Evolutionary conservation across 2,329 filamentous ascomycete species (phyloP).

Genomic region (Tolypocladium ovalisporum): DNA sequence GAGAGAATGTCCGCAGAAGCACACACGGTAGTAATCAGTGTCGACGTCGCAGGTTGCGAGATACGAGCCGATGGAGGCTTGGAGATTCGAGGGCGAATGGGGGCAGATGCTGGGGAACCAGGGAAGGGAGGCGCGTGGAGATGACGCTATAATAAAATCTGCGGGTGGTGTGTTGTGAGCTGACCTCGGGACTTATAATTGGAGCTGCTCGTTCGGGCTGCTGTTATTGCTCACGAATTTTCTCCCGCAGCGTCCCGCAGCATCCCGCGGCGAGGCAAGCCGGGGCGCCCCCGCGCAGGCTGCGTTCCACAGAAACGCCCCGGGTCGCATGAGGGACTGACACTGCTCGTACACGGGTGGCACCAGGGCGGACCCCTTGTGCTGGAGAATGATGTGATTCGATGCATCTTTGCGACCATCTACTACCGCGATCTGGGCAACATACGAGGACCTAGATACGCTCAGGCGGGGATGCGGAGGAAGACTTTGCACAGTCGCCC

Average conservation of each 20-base stretch:
- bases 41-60: background rate
- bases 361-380: background rate
- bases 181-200: background rate
- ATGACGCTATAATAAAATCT: slow-evolving; percentile 2
- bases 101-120: background rate
- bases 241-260: background rate
- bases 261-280: background rate
- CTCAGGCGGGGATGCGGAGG: background rate
- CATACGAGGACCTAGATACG: background rate
- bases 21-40: background rate
- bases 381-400: background rate
- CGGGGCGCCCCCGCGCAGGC: background rate
- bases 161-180: background rate
- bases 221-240: background rate
- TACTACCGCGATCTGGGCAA: background rate
- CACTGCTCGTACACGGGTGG: background rate
- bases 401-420: background rate
- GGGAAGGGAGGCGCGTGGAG: background rate
- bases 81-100: background rate
- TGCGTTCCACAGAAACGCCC: background rate
- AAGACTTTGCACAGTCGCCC: too few species aligned
- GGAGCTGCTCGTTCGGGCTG: background rate
- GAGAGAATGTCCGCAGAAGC: background rate
- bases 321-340: background rate
- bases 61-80: background rate